Conservation (phyloP, 2,329 filamentous ascomycete genomes). For the Graphilbum ipis-grandicollis region DNA sequence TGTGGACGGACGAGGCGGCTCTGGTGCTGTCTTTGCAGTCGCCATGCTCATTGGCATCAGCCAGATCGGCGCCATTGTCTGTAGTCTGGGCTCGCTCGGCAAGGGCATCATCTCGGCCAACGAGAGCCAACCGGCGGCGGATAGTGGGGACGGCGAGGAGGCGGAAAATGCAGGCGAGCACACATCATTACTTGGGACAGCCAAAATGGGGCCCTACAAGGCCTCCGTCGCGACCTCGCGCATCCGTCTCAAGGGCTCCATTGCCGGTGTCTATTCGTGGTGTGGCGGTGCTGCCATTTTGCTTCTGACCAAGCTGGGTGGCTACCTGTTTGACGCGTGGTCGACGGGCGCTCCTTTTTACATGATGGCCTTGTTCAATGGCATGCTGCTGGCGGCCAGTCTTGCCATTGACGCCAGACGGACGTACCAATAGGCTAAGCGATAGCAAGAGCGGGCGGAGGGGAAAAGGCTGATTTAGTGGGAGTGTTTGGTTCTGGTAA, state of each 20-base stretch:
- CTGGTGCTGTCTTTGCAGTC: slow-evolving; percentile 52
- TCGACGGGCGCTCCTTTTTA: slow-evolving; percentile 74
- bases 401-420: slow-evolving; percentile 30
- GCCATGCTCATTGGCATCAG: slow-evolving; percentile 74
- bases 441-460: neutral
- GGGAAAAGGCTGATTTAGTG: too few relatives aligned
- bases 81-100: slow-evolving; percentile 76
- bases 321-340: slow-evolving; percentile 63
- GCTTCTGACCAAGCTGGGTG: slow-evolving; percentile 79
- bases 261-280: slow-evolving; percentile 86
- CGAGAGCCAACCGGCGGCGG: neutral
- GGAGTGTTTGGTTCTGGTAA: too few relatives aligned
- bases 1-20: slow-evolving; percentile 47
- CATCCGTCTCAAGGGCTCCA: slow-evolving; percentile 67
- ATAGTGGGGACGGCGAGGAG: too few relatives aligned
- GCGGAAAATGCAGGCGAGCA: too few relatives aligned
- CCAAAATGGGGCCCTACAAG: too few relatives aligned
- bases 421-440: slow-evolving; percentile 9
- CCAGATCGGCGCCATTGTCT: slow-evolving; percentile 93
- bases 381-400: slow-evolving; percentile 43
- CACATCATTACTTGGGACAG: too few relatives aligned
- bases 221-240: slow-evolving; percentile 17
- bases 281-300: slow-evolving; percentile 82
- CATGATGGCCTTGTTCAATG: slow-evolving; percentile 85
- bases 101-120: slow-evolving; percentile 52